Percentiles rank a stretch among this genome's conserved stretches.
Evolutionary conservation across 805 yeast genomes (phyloP).

Genomic region (Metahyphopichia silvanorum): DNA sequence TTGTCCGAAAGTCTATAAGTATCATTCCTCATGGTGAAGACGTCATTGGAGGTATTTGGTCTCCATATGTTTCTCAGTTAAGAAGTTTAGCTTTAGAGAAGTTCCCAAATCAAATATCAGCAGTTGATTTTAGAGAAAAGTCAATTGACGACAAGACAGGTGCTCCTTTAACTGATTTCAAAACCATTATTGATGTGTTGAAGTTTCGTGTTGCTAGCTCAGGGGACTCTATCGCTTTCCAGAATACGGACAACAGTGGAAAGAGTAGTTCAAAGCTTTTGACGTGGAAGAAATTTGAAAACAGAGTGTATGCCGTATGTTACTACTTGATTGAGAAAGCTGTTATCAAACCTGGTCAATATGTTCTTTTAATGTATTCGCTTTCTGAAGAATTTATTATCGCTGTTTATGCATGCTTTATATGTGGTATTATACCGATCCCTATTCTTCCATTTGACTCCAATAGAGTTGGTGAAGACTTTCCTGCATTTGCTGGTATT

Average conservation of each 20-base stretch:
- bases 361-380: slow-evolving; percentile 78
- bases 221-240: slow-evolving; percentile 79
- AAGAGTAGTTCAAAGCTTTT: slow-evolving; percentile 35
- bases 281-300: slow-evolving; percentile 80
- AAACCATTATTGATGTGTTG: slow-evolving; percentile 66
- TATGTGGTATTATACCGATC: slow-evolving; percentile 74
- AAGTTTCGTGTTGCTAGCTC: slow-evolving; percentile 74
- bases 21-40: slow-evolving; percentile 75
- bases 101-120: slow-evolving; percentile 74
- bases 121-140: slow-evolving; percentile 73
- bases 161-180: slow-evolving; percentile 70
- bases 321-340: slow-evolving; percentile 67
- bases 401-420: slow-evolving; percentile 81
- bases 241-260: slow-evolving; percentile 34
- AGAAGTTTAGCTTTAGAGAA: slow-evolving; percentile 59
- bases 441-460: slow-evolving; percentile 73
- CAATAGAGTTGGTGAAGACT: slow-evolving; percentile 68
- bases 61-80: slow-evolving; percentile 65
- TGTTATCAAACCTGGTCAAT: slow-evolving; percentile 61
- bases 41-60: slow-evolving; percentile 80
- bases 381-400: slow-evolving; percentile 83
- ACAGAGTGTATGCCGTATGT: slow-evolving; percentile 71
- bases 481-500: slow-evolving; percentile 59
- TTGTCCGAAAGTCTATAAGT: slow-evolving; percentile 58
- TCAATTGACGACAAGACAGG: slow-evolving; percentile 76